Evolutionary conservation across 1,284 basidiomycete genomes (phyloP), one percentile per base, ranked within the genome.

Genomic region (Ceratobasidium sp.): DNA sequence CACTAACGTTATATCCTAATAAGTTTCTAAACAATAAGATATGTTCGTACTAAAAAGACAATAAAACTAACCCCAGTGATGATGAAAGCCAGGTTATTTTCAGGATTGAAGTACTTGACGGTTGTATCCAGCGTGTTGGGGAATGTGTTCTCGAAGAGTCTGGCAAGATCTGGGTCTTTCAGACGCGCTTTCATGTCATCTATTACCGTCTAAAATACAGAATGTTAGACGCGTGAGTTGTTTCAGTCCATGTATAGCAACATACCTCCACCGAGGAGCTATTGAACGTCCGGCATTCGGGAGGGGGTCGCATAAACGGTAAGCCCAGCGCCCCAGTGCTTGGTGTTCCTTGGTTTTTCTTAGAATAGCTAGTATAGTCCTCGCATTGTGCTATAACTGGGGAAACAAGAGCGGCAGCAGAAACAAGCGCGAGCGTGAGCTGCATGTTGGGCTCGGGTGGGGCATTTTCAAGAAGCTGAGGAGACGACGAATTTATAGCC

Each of bases 71-170:
- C 88, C 55, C 90, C 90, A 55, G 90, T 91, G 73, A 91, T 89
- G 58, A 92, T 90, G 78, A 92, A 92, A 0, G 91, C 91, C 41
- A 91, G 77, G 77, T 92, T 91, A 77, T 90, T 84, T 61, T 44
- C 54, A 28, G 26, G 54, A 78, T 84, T 87, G 79, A 88, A 92
- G 77, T 91, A 92, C 79, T 86, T 89, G 62, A 92, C 87, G 7
- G 91, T 91, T 0, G 90, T 92, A 77, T 92, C 91, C 43, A 92
- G 83, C 0, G 91, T 92, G 76, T 91, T 91, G 1, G 91, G 90
- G 77, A 91, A 91, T 0, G 91, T 88, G 74, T 92, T 92, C 79
- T 91, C 91, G 75, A 92, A 92, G 35, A 92, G 78, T 71, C 89
- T 85, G 21, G 91, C 91, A 70, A 92, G 76, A 77, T 92, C 91